Conservation (phyloP, 139 green algal genomes). For the Chlorella vulgaris region DNA sequence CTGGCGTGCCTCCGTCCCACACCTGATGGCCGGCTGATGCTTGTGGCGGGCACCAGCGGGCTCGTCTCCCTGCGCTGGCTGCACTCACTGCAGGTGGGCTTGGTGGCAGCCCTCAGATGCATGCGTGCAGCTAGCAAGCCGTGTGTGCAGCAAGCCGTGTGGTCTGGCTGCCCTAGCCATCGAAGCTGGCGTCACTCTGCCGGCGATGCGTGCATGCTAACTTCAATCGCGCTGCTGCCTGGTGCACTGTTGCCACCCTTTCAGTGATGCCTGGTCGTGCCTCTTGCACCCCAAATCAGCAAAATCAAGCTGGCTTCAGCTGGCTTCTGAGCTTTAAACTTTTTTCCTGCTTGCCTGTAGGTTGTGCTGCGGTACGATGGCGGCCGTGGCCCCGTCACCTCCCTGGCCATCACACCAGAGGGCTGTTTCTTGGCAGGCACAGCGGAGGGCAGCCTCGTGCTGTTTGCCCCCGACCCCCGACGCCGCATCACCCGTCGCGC, state of each 20-base stretch:
- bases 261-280: too few species aligned
- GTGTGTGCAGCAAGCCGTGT: too few species aligned
- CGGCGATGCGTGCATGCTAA: too few species aligned
- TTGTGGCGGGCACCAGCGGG: slow-evolving; percentile 52
- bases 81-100: slow-evolving; percentile 45
- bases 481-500: slow-evolving; percentile 43
- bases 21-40: slow-evolving; percentile 49
- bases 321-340: too few species aligned
- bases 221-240: too few species aligned
- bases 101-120: too few species aligned
- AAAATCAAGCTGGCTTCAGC: too few species aligned
- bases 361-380: slow-evolving; percentile 45
- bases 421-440: slow-evolving; percentile 53
- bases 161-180: too few species aligned
- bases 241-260: too few species aligned
- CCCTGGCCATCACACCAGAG: slow-evolving; percentile 42
- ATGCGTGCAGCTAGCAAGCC: too few species aligned
- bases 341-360: slow-evolving; percentile 9
- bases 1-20: slow-evolving; percentile 42
- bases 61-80: slow-evolving; percentile 48
- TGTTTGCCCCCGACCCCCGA: slow-evolving; percentile 48
- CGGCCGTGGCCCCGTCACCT: slow-evolving; percentile 35
- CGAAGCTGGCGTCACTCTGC: too few species aligned
- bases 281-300: too few species aligned
- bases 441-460: slow-evolving; percentile 34